These are phyloP conservation scores for Ceratocystis papillata DNA, from an alignment of 2,329 filamentous ascomycete species.

Conservation along the genomic window DNA sequence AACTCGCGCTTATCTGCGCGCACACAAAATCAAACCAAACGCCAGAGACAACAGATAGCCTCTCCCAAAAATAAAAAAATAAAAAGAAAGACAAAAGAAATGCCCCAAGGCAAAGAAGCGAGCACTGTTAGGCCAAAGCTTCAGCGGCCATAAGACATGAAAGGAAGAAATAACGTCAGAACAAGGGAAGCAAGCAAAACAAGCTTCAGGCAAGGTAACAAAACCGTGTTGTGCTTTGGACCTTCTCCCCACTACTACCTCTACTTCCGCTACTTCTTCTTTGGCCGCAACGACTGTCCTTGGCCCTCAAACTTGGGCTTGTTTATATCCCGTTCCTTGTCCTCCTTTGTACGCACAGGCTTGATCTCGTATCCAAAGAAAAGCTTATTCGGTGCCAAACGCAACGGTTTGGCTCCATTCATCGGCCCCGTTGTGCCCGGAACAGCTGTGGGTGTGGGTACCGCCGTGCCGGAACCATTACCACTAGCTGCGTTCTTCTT, in stretches of 20 bases:
- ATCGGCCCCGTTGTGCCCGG: neutral
- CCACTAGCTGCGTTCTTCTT: slow-evolving; percentile 68
- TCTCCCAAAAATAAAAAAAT: neutral
- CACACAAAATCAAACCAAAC: neutral
- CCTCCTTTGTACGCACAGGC: slow-evolving; percentile 68
- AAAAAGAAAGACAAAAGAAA: neutral
- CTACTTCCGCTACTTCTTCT: slow-evolving; percentile 47
- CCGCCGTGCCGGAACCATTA: slow-evolving; percentile 60
- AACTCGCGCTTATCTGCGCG: neutral
- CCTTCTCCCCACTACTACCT: slow-evolving; percentile 35
- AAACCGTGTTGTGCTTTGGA: neutral
- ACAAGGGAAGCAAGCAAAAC: neutral
- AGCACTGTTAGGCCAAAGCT: neutral
- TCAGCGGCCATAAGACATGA: neutral
- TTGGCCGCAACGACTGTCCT: slow-evolving; percentile 65
- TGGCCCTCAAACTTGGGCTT: slow-evolving; percentile 72
- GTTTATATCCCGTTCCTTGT: slow-evolving; percentile 53
- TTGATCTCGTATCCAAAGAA: slow-evolving; percentile 96
- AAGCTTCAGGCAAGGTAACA: neutral
- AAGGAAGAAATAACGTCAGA: neutral
- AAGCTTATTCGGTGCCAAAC: slow-evolving; percentile 76
- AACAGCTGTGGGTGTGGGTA: slow-evolving; percentile 32
- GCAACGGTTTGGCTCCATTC: slow-evolving; percentile 61
- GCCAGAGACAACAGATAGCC: neutral
- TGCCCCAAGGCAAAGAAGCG: too few relatives aligned